A percentile compares a stretch with the other conserved stretches of the same genome.
These are phyloP conservation scores for Ustilago shanxiensis DNA, from an alignment of 1,284 basidiomycete species.

Conservation along the genomic window DNA sequence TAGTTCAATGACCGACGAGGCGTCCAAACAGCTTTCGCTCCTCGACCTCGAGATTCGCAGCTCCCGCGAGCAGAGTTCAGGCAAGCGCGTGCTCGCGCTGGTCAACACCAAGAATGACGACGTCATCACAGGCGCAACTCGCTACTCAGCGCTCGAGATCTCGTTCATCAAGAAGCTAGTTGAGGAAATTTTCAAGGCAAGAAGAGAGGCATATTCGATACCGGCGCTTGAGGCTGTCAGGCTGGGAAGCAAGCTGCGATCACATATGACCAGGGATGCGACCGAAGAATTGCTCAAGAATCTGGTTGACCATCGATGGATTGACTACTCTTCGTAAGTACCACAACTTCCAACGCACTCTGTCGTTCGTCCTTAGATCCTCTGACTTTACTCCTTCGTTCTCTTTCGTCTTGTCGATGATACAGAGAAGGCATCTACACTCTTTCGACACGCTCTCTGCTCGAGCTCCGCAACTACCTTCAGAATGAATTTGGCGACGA, in stretches of 20 bases:
- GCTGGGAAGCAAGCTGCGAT: slow-evolving; percentile 75
- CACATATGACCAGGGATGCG: slow-evolving; percentile 80
- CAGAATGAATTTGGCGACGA: slow-evolving; percentile 78
- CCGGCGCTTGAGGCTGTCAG: slow-evolving; percentile 78
- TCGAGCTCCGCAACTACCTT: slow-evolving; percentile 82
- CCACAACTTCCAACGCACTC: background rate
- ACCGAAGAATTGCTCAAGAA: slow-evolving; percentile 80
- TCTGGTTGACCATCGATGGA: slow-evolving; percentile 85
- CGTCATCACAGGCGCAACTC: slow-evolving; percentile 59
- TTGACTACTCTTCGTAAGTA: slow-evolving; percentile 76
- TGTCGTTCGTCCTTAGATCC: background rate
- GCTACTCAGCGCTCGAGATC: slow-evolving; percentile 58
- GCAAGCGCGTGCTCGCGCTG: slow-evolving; percentile 42
- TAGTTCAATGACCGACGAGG: slow-evolving; percentile 29
- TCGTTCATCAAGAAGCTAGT: slow-evolving; percentile 70
- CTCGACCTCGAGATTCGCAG: slow-evolving; percentile 59
- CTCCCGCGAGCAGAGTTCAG: slow-evolving; percentile 49
- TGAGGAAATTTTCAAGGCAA: slow-evolving; percentile 86
- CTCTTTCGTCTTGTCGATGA: background rate
- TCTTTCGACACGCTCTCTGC: slow-evolving; percentile 79
- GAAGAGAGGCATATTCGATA: slow-evolving; percentile 79
- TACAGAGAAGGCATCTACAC: slow-evolving; percentile 77
- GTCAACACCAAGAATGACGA: slow-evolving; percentile 62
- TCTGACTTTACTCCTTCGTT: background rate
- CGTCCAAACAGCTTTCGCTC: slow-evolving; percentile 23